Evolutionary conservation across 2,329 filamentous ascomycete species (phyloP).

Genomic region (Paecilomyces formosus): DNA sequence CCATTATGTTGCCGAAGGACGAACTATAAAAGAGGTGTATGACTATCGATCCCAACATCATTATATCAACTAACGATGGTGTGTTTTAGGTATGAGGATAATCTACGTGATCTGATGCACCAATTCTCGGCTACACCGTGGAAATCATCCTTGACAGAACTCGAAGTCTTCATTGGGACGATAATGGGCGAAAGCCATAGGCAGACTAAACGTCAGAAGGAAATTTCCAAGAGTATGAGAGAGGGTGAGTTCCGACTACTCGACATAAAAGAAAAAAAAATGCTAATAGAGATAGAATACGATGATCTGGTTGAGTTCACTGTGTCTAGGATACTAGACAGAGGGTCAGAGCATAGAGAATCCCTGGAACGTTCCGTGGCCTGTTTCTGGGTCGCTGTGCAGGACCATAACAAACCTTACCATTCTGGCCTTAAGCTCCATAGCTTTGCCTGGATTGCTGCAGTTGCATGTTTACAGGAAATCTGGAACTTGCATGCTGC

Average conservation of each 20-base stretch:
- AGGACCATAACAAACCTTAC: not conserved
- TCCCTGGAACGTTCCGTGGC: conserved; percentile 19
- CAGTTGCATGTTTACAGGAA: conserved; percentile 15
- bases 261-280: not conserved
- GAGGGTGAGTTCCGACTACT: conserved; percentile 9
- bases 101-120: conserved; percentile 13
- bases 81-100: conserved; percentile 43
- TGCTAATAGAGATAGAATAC: conserved; percentile 5
- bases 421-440: conserved; percentile 6
- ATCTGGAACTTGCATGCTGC: conserved; percentile 24
- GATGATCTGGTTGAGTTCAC: conserved; percentile 14
- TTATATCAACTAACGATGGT: conserved; percentile 3
- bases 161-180: conserved; percentile 51
- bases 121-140: conserved; percentile 42
- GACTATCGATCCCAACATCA: not conserved
- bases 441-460: conserved; percentile 19
- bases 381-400: conserved; percentile 14
- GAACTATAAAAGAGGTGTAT: conserved; percentile 15
- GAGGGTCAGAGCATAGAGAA: conserved; percentile 10
- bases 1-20: conserved; percentile 10
- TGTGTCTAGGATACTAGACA: conserved; percentile 12
- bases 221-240: conserved; percentile 15
- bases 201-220: conserved; percentile 13
- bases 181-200: conserved; percentile 36
- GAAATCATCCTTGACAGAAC: conserved; percentile 39